Percentiles rank a stretch among this genome's conserved stretches.
These are phyloP conservation scores for Macrophomina pseudophaseolina DNA, from an alignment of 2,329 filamentous ascomycete genomes.

Conservation along the genomic window DNA sequence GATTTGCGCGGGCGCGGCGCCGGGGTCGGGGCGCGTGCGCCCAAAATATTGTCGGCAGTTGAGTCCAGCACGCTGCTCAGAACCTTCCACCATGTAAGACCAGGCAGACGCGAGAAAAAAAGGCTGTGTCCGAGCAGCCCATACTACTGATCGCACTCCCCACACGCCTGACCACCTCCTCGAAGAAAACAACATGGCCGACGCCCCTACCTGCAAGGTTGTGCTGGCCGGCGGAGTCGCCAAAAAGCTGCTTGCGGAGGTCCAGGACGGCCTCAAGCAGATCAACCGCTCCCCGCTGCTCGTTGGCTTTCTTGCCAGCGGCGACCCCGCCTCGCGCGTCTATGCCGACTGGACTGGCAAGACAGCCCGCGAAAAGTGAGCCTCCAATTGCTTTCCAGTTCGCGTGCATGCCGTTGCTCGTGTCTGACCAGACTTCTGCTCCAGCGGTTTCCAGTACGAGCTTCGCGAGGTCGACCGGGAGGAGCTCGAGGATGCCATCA, in stretches of 20 bases:
- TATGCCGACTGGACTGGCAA: conserved; percentile 98
- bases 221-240: conserved; percentile 87
- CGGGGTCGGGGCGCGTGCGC: not conserved
- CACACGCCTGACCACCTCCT: not conserved
- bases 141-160: conserved; percentile 1
- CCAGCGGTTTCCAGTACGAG: conserved; percentile 82
- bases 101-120: not conserved
- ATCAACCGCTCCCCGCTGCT: conserved; percentile 77
- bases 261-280: conserved; percentile 74
- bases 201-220: conserved; percentile 77
- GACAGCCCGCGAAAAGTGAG: conserved; percentile 95
- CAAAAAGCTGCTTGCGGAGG: conserved; percentile 78
- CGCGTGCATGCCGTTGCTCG: not conserved
- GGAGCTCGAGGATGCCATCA: conserved; percentile 84
- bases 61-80: not conserved
- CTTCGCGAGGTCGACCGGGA: conserved; percentile 85
- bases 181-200: conserved; percentile 28
- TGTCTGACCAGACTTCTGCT: conserved; percentile 25
- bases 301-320: conserved; percentile 90
- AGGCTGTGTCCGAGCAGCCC: not conserved
- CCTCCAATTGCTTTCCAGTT: conserved; percentile 28
- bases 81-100: conserved; percentile 13
- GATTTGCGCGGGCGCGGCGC: conserved; percentile 16
- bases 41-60: conserved; percentile 25
- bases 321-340: conserved; percentile 86